Evolutionary conservation across 2,329 filamentous ascomycete genomes (phyloP), one percentile per base, ranked within the genome.

Genomic region (Zalaria sp.): DNA sequence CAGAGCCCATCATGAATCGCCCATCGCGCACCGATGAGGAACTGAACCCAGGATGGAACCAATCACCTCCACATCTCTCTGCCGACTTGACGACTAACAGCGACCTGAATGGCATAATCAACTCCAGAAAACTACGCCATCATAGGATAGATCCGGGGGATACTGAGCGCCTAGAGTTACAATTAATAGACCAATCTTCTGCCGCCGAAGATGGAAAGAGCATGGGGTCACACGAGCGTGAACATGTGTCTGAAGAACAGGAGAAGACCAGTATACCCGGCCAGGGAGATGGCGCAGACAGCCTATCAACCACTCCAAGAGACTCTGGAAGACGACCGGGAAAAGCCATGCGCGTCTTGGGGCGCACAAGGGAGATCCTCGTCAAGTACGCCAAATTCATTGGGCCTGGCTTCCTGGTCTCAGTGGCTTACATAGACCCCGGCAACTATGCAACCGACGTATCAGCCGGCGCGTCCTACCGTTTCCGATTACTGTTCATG

Each of bases 391-490:
- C 63, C 35, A 67, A 63, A 47, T 79, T 83, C 57, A 60, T 83
- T 38, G 79, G 79, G 0, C 79, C 79, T 6, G 79, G 79, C 1
- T 81, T 82, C 54, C 75, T 83, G 60, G 59, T 69, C 29, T 58
- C 62, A 25, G 66, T 69, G 39, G 66, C 66, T 11, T 69, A 69
- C 51, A 69, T 69, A 39, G 66, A 69, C 53, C 66, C 65, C 8
- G 64, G 64, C 55, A 83, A 84, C 57, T 84, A 83, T 54, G 69
- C 79, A 1, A 83, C 80, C 18, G 79, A 79, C 56, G 74, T 83
- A 38, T 73, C 77, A 5, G 79, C 79, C 37, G 80, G 80, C 41
- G 75, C 80, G 4, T 68, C 71, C 1, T 82, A 78, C 56, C 70
- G 69, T 43, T 84, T 77, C 62, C 68, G 65, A 34, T 67, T 83